Base-by-base conservation (phyloP, 208 protist genomes). In the Leishmania gerbilli region DNA sequence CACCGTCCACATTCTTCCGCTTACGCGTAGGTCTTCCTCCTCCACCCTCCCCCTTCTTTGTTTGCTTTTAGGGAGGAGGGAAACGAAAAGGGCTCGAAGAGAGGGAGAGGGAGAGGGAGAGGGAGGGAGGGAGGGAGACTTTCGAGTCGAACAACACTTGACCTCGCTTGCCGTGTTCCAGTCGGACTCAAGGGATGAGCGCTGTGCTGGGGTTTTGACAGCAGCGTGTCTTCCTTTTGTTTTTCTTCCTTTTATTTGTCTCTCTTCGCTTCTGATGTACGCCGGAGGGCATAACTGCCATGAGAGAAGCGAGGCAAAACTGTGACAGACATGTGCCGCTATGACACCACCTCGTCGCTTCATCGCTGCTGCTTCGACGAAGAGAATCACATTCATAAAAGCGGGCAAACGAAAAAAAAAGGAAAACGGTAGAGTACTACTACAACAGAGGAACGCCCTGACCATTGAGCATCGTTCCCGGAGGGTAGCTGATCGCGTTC, bases 381-480 rank as follows among this genome's bases (percentile, higher is more conserved):
- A 53, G 19, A 80, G 24, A 75, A 34, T 17, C 31, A 47, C 65
- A 62, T 13, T 60, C 49, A 78, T n/a, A 60, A 86, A 71, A 79
- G 27, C 62, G 31, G 51, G 56, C 21, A 42, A 77, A 69, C 65
- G 56, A 55, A 51, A 55, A 42, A 15, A 37, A 81, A 19, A 40
- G 45, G 60, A 53, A 27, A n/a, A 19, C 21, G 13, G 47, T 55
- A 45, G 49, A 47, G 34, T 9, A 9, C 79, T 91, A 89, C 74
- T 88, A 79, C 60, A 95, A 77, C 24, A 93, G 82, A 8, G 92
- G 92, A 45, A 96, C 92, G 24, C 92, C 93, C 81, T 96, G 90
- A 3, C 90, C 92, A 74, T 96, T 96, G 53, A 94, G 87, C 78
- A 88, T 78, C 2, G 93, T 95, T 53, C 91, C 91, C 2, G 90